These are phyloP conservation scores for Schizothecium vesticola DNA, from an alignment of 495 filamentous ascomycete genomes.

Conservation along the genomic window DNA sequence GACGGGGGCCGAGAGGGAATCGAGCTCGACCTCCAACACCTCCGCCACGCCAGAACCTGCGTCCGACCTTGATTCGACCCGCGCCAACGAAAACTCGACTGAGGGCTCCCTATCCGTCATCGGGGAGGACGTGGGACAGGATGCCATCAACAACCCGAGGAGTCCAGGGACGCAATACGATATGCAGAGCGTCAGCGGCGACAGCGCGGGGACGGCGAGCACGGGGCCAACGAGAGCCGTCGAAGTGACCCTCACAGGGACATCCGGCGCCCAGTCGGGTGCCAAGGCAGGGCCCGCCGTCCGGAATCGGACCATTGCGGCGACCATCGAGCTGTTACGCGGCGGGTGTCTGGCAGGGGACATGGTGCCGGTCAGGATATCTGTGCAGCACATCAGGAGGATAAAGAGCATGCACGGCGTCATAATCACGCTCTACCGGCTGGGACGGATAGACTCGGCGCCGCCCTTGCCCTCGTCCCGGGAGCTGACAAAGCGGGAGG, in stretches of 20 bases:
- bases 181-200: constrained; percentile 43
- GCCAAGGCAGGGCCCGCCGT: constrained; percentile 15
- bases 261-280: constrained; percentile 7
- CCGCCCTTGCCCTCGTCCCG: constrained; percentile 56
- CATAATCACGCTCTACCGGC: constrained; percentile 86
- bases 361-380: constrained; percentile 69
- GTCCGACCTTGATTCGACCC: constrained; percentile 36
- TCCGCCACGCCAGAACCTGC: constrained; percentile 18
- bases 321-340: constrained; percentile 76
- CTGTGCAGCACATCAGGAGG: constrained; percentile 76
- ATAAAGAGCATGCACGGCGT: constrained; percentile 88
- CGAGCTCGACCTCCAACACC: constrained; percentile 23
- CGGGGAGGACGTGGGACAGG: constrained; percentile 31
- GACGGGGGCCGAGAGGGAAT: constrained; percentile 19
- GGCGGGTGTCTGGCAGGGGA: constrained; percentile 86
- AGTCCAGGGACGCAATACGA: constrained; percentile 36
- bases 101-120: constrained; percentile 36
- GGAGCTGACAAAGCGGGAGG: constrained; percentile 58
- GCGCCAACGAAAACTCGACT: constrained; percentile 38
- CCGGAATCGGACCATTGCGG: constrained; percentile 68
- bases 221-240: constrained; percentile 35
- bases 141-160: constrained; percentile 20
- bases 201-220: constrained; percentile 40
- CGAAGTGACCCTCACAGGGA: constrained; percentile 22
- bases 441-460: constrained; percentile 85